These are phyloP conservation scores for Penicillium macrosclerotiorum DNA, from an alignment of 495 filamentous ascomycete genomes.

Conservation along the genomic window DNA sequence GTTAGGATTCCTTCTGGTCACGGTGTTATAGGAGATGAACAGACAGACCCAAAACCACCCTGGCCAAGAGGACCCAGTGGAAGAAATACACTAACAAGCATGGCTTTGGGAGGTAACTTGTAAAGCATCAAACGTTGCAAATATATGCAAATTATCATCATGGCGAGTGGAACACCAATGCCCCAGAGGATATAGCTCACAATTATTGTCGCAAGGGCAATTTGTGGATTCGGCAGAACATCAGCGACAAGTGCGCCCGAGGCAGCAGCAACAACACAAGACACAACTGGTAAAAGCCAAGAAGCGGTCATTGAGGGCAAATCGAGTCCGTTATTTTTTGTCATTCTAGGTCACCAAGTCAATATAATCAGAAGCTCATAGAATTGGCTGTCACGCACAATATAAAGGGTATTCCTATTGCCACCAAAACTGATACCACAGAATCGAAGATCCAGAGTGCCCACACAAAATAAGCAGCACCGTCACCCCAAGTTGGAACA, in stretches of 20 bases:
- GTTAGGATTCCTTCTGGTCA: too few relatives aligned
- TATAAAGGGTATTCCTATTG: slow-evolving; percentile 35
- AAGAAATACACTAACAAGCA: slow-evolving; percentile 52
- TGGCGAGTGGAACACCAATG: slow-evolving; percentile 47
- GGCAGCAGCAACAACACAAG: slow-evolving; percentile 47
- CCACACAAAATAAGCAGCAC: slow-evolving; percentile 33
- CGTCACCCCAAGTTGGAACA: slow-evolving; percentile 42
- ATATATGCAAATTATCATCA: slow-evolving; percentile 49
- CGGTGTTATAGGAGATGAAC: too few relatives aligned
- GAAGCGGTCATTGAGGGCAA: slow-evolving; percentile 47
- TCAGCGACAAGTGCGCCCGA: slow-evolving; percentile 49
- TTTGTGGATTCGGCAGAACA: slow-evolving; percentile 34
- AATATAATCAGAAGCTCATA: background rate
- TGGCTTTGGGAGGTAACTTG: slow-evolving; percentile 46
- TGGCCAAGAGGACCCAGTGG: slow-evolving; percentile 54
- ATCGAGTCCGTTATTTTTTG: slow-evolving; percentile 7
- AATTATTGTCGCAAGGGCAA: slow-evolving; percentile 48
- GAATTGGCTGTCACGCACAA: slow-evolving; percentile 13
- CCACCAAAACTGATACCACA: slow-evolving; percentile 8
- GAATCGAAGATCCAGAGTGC: slow-evolving; percentile 53
- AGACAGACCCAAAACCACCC: slow-evolving; percentile 30
- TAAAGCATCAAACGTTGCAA: slow-evolving; percentile 50
- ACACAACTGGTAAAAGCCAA: slow-evolving; percentile 52
- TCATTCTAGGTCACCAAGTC: background rate
- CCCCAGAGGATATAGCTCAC: slow-evolving; percentile 53